Conservation (phyloP, 139 green algal species). For the Chlorella ohadii region DNA sequence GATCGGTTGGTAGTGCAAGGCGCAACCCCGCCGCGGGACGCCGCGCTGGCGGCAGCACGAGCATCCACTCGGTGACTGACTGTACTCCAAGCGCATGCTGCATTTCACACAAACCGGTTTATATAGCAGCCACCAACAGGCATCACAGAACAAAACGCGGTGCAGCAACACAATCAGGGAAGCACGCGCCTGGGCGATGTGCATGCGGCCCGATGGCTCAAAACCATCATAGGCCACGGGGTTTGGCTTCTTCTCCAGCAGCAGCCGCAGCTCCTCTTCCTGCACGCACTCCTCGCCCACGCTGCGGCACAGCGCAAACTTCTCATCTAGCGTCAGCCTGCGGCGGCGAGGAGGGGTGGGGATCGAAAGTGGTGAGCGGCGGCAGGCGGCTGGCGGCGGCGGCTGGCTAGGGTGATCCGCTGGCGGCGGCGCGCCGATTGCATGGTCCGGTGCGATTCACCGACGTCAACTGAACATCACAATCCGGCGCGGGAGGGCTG, state of each 20-base stretch:
- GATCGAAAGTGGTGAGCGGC: not conserved
- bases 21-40: no score
- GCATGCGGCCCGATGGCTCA: conserved; percentile 97
- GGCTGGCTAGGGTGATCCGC: not conserved
- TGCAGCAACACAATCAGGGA: no score
- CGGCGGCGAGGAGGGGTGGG: not conserved
- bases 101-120: no score
- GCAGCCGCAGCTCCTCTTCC: conserved; percentile 86
- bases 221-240: conserved; percentile 97
- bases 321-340: conserved; percentile 89
- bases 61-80: no score
- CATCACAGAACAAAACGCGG: no score
- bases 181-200: conserved; percentile 89
- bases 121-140: no score
- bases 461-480: no score
- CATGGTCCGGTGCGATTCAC: no score
- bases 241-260: conserved; percentile 92
- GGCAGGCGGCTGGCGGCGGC: not conserved
- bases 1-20: not conserved
- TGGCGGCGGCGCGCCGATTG: no score
- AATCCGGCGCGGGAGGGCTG: no score
- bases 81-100: no score
- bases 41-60: no score
- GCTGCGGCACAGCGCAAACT: conserved; percentile 79
- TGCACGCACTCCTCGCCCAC: conserved; percentile 96